These are phyloP conservation scores for Salvia rosmarinus DNA, from an alignment of 257 asterid species.

Conservation along the genomic window DNA sequence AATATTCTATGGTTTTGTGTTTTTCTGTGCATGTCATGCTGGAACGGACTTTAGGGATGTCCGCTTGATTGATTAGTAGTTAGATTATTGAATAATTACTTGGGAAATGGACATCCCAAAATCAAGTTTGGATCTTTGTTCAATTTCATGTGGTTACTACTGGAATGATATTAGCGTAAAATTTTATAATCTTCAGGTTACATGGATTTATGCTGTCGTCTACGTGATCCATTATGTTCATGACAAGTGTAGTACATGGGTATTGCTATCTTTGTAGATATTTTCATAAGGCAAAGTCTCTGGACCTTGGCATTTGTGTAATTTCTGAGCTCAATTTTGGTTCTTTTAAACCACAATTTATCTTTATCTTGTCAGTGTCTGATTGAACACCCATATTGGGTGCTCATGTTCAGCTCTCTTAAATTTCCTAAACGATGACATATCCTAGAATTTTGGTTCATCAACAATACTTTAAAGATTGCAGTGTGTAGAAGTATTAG, in stretches of 20 bases:
- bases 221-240: slow-evolving; percentile 6
- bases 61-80: slow-evolving; percentile 1
- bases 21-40: slow-evolving; percentile 8
- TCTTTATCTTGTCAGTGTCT: neutral
- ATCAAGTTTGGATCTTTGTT: neutral
- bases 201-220: neutral
- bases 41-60: slow-evolving; percentile 12
- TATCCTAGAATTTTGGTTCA: neutral
- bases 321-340: neutral
- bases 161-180: neutral
- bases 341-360: neutral
- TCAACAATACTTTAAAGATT: neutral
- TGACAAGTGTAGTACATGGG: slow-evolving; percentile 1
- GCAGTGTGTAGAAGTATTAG: neutral
- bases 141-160: neutral
- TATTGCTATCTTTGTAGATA: neutral
- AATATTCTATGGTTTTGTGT: neutral
- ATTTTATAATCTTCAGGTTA: neutral
- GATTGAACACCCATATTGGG: slow-evolving; percentile 1
- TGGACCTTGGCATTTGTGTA: neutral
- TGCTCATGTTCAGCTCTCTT: slow-evolving; percentile 14
- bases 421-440: neutral
- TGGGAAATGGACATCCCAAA: neutral
- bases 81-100: neutral
- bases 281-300: neutral